phyloP scores from a whole-genome alignment of 208 protist species.

The Polymyxa betae region DNA sequence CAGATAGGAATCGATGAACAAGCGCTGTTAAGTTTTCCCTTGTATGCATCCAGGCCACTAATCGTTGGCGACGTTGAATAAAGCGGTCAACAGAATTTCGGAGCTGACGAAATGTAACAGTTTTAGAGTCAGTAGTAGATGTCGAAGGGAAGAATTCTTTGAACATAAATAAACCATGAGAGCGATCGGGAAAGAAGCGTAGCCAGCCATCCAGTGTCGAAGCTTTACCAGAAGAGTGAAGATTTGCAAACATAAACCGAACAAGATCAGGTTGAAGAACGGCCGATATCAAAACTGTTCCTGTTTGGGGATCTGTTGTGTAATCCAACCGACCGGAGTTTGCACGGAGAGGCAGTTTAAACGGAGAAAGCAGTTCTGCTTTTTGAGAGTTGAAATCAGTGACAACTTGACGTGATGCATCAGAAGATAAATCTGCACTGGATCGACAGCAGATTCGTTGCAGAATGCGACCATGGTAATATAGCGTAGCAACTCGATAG shows the following conservation, averaged over 20 bases:
- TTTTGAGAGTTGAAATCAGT: background rate
- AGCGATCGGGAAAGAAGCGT: background rate
- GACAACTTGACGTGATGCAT: background rate
- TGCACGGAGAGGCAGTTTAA: background rate
- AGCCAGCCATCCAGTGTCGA: background rate
- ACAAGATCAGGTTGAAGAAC: background rate
- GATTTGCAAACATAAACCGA: background rate
- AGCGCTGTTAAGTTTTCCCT: background rate
- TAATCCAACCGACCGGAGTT: background rate
- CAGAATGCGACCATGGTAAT: background rate
- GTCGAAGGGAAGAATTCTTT: background rate
- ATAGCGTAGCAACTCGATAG: background rate
- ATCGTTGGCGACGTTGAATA: slow-evolving; percentile 14
- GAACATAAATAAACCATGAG: background rate
- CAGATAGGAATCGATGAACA: background rate
- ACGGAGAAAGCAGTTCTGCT: background rate
- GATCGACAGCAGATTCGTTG: background rate
- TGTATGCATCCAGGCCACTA: slow-evolving; percentile 13
- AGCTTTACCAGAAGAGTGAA: background rate
- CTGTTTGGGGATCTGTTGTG: background rate
- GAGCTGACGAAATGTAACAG: background rate
- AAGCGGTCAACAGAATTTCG: background rate
- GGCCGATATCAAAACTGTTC: background rate
- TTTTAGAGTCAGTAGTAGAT: background rate
- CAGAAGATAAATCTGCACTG: background rate